Evolutionary conservation across 106 monocot genomes (phyloP).

Genomic region (Dioscorea dumetorum): DNA sequence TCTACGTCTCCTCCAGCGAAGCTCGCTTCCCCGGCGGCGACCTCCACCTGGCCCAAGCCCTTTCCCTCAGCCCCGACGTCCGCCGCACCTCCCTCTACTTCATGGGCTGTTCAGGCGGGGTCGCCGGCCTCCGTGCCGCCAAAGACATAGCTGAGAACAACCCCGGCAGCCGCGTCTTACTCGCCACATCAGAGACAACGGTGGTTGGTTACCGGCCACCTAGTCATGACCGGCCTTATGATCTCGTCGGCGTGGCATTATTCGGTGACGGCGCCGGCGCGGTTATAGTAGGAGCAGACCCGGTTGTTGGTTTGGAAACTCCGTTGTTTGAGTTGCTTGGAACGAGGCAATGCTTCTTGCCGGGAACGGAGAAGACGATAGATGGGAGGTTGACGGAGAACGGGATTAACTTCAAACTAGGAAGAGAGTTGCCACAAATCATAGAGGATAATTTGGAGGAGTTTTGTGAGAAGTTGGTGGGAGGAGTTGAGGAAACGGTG

Average conservation of each 20-base stretch:
- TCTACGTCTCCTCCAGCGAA: conserved; percentile 84
- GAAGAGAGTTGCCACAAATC: conserved; percentile 58
- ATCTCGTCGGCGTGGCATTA: conserved; percentile 79
- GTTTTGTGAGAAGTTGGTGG: conserved; percentile 49
- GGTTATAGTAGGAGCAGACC: conserved; percentile 56
- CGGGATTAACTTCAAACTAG: conserved; percentile 69
- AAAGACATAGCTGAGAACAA: conserved; percentile 93
- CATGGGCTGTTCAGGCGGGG: conserved; percentile 82
- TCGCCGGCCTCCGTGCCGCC: conserved; percentile 68
- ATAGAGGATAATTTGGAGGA: conserved; percentile 53
- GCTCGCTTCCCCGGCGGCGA: conserved; percentile 79
- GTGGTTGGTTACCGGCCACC: conserved; percentile 69
- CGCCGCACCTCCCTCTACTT: conserved; percentile 55
- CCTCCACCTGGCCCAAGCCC: conserved; percentile 43
- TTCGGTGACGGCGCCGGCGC: conserved; percentile 85
- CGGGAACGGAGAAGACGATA: conserved; percentile 43
- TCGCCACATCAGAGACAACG: conserved; percentile 76
- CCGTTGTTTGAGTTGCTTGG: conserved; percentile 51
- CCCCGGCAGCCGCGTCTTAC: conserved; percentile 70
- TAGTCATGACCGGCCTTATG: conserved; percentile 51
- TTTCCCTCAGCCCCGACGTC: conserved; percentile 40
- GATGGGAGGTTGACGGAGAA: conserved; percentile 64
- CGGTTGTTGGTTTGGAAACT: conserved; percentile 18
- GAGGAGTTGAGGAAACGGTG: conserved; percentile 7
- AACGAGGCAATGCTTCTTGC: conserved; percentile 57